Percentiles rank a stretch among this genome's conserved stretches.
Conservation (phyloP, 495 filamentous ascomycete genomes). For the Cetradonia linearis region DNA sequence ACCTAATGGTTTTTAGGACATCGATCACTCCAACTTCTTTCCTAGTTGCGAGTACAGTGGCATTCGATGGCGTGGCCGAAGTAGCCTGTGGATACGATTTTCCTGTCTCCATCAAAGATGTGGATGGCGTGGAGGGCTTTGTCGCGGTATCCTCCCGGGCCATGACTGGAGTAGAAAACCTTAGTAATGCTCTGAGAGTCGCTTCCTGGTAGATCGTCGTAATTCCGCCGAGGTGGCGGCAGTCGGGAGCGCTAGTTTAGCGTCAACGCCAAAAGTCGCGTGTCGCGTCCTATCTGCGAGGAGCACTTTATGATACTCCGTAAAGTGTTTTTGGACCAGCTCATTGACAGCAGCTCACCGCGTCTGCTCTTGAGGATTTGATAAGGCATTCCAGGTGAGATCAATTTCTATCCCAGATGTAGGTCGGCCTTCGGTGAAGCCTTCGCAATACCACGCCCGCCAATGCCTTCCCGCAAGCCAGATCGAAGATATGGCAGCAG, state of each 20-base stretch:
- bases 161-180: conserved; percentile 31
- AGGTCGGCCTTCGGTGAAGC: neutral
- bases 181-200: neutral
- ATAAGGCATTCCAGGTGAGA: neutral
- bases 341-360: neutral
- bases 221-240: conserved; percentile 3
- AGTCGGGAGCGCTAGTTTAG: conserved; percentile 1
- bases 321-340: neutral
- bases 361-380: neutral
- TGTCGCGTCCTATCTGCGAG: neutral
- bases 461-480: conserved; percentile 49
- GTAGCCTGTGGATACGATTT: conserved; percentile 33
- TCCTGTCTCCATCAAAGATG: conserved; percentile 16
- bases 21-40: conserved; percentile 47
- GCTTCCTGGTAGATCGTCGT: neutral
- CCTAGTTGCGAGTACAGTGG: conserved; percentile 40
- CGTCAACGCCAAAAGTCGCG: conserved; percentile 9
- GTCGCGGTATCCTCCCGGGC: conserved; percentile 30
- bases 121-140: neutral
- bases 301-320: neutral
- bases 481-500: conserved; percentile 45
- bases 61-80: conserved; percentile 23
- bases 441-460: conserved; percentile 19
- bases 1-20: conserved; percentile 53
- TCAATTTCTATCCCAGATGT: neutral